phyloP scores from a whole-genome alignment of 352 stramenopile genomes.

The Pythium dissimile region DNA sequence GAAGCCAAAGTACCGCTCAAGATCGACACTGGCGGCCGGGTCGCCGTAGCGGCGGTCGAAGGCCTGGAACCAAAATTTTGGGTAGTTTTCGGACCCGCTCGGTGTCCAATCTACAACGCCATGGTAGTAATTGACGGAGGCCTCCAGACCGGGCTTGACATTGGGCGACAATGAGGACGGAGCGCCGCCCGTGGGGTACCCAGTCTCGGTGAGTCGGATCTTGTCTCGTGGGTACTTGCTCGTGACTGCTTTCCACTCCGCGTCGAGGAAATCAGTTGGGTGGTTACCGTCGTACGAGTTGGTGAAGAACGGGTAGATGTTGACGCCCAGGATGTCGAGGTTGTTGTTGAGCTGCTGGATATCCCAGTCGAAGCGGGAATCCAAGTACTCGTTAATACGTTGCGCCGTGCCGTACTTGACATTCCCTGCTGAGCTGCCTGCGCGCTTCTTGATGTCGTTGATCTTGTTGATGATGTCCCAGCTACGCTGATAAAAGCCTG shows the following conservation, averaged over 20 bases:
- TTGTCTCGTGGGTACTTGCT: constrained; percentile 24
- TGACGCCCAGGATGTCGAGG: constrained; percentile 25
- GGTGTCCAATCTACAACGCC: constrained; percentile 27
- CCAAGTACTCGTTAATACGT: constrained; percentile 12
- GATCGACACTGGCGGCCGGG: neutral
- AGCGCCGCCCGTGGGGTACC: constrained; percentile 24
- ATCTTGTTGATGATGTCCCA: constrained; percentile 27
- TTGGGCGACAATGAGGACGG: constrained; percentile 18
- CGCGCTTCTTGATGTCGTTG: constrained; percentile 28
- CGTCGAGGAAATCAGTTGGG: constrained; percentile 20
- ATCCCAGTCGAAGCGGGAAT: constrained; percentile 13
- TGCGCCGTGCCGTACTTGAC: constrained; percentile 57
- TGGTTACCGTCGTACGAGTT: constrained; percentile 25
- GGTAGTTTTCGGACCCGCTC: neutral
- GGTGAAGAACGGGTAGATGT: constrained; percentile 47
- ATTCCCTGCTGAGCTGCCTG: constrained; percentile 20
- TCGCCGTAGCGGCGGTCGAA: constrained; percentile 33
- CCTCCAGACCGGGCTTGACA: constrained; percentile 18
- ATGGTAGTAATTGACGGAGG: constrained; percentile 28
- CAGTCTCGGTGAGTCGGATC: constrained; percentile 32
- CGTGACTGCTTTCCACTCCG: constrained; percentile 22
- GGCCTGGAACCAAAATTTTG: constrained; percentile 37
- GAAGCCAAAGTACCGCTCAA: constrained; percentile 33
- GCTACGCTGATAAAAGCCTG: constrained; percentile 9
- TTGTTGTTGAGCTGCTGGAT: constrained; percentile 10